Base-by-base conservation (phyloP, 257 asterid species). In the Nicotiana paniculata region DNA sequence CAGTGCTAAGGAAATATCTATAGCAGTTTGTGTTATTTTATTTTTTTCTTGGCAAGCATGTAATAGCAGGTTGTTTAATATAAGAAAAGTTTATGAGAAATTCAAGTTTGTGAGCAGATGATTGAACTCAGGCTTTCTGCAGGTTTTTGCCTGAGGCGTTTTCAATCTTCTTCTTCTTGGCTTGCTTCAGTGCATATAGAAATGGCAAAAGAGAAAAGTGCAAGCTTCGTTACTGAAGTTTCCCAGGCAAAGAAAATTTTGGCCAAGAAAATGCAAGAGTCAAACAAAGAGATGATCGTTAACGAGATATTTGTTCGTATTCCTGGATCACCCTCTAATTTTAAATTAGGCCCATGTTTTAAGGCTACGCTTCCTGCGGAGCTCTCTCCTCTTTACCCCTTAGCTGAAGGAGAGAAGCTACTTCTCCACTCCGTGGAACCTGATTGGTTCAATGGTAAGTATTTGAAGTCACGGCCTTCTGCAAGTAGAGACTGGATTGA, bases 351-450 rank as follows among this genome's bases (percentile, higher is more conserved):
- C 6, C 83, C 83, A 7, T 81, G 83, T 35, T 81, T 81, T 65
- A 81, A 67, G 83, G 32, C 48, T 55, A 11, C 18, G 5, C 9
- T 81, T 3, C 3, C 79, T n/a, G 17, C 18, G 8, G 78, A 81
- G 39, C 68, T 81, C n/a, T 65, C 79, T 51, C 53, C 53, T 26
- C 62, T 66, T 81, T 81, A 81, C 78, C 83, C 83, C 6, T 54
- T 81, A 39, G 79, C 78, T 26, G 54, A 81, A 81, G 83, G 83
- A 35, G 83, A 67, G 37, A 81, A 48, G 83, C 79, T 81, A 16
- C 63, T 81, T 58, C 24, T 63, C 26, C 83, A 64, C 68, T 53
- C 83, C 2, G 54, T 28, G 0, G 79, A 67, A 17, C 79, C 83
- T 18, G 83, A 81, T 54, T 30, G 16, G 83, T 53, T 11, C 51